Base-by-base conservation (phyloP, 768 basidiomycete genomes). In the Tulasnella sp. region DNA sequence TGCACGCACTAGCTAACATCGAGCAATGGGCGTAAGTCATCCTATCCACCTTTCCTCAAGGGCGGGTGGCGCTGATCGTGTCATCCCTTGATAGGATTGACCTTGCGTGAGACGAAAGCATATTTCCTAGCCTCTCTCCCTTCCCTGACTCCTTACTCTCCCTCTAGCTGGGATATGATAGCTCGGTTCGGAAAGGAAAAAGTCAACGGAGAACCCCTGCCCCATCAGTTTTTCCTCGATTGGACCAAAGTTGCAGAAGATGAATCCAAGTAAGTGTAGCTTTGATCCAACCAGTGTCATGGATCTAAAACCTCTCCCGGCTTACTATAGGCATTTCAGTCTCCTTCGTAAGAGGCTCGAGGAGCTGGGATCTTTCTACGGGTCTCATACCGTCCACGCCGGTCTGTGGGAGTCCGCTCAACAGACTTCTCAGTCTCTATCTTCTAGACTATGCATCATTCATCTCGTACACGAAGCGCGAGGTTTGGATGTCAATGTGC, bases 381-480 rank as follows among this genome's bases (percentile, higher is more conserved):
- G 93, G 40, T 90, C 88, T 48, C 82, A 86, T 7, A 88, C 91
- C 23, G 91, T 94, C 1, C 93, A 94, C 81, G 91, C 92, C 0
- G 89, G 88, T 0, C 88, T 94, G 4, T 94, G 93, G 94, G 90
- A 93, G 79, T 92, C 91, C 7, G 93, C 93, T 0, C 85, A 86
- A 10, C 86, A 89, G 44, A 95, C 93, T 0, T 88, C 88, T 15
- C 82, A 88, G 29, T 93, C 92, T 1, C 86, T 94, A 51, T 88
- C 89, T 32, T 86, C 92, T 0, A 87, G 93, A 16, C 88, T 94
- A 48, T 92, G 92, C 0, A 94, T 94, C 83, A 92, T 96, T 81
- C 93, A 94, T 81, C 89, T 95, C 20, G 92, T 94, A 0, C 93
- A 93, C 82, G 93, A 94, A 85, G 93, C 93, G 3, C 85, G 93